Conservation (phyloP, 2,329 filamentous ascomycete genomes). For the Aspergillus sp. region DNA sequence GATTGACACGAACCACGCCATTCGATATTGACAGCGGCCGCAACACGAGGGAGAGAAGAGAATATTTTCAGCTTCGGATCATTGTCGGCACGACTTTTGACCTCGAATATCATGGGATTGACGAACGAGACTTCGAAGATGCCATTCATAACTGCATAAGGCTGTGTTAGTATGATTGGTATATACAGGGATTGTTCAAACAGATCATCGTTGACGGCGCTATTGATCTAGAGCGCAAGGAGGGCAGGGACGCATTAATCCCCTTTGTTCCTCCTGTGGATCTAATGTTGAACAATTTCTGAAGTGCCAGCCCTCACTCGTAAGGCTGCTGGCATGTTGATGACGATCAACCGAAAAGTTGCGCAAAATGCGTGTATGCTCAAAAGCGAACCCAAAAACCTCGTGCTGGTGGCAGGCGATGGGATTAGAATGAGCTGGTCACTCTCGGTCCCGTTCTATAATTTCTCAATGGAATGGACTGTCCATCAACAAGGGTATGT, state of each 20-base stretch:
- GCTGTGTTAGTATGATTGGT: neutral
- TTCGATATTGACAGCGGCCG: conserved; percentile 35
- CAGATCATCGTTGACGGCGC: neutral
- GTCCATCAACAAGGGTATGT: conserved; percentile 47
- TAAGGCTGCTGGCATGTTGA: neutral
- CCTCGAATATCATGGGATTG: conserved; percentile 45
- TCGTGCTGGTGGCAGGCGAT: conserved; percentile 32
- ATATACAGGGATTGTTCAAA: neutral
- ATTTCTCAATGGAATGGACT: conserved; percentile 42
- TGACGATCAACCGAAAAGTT: neutral
- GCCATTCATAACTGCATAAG: conserved; percentile 22
- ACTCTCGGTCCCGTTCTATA: conserved; percentile 44
- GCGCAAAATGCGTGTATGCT: conserved; percentile 34
- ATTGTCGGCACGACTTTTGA: conserved; percentile 46
- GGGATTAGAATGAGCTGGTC: conserved; percentile 47
- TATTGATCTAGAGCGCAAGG: neutral
- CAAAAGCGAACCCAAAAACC: conserved; percentile 46
- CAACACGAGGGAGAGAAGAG: conserved; percentile 43
- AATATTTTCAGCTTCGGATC: conserved; percentile 26
- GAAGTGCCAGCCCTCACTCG: too few species aligned
- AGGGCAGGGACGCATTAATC: conserved; percentile 6
- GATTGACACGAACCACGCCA: conserved; percentile 45
- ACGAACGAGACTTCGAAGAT: conserved; percentile 48
- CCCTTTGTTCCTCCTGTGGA: neutral
- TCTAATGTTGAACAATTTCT: neutral